Evolutionary conservation across 73 alveolate genomes (phyloP).

Genomic region (Urostyla sp.): DNA sequence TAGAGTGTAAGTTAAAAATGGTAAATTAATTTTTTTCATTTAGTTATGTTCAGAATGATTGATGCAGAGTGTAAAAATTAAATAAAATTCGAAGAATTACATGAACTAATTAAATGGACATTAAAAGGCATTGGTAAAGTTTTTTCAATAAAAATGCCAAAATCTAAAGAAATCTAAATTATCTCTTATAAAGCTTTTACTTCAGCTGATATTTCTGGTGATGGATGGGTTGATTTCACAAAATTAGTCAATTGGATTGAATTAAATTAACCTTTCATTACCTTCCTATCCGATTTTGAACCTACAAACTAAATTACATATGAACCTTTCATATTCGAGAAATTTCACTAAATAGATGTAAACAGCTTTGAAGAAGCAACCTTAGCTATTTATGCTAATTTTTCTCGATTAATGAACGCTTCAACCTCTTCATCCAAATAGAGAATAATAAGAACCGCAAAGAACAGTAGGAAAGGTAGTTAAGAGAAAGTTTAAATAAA

Average conservation of each 20-base stretch:
- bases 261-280: conserved; percentile 8
- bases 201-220: conserved; percentile 42
- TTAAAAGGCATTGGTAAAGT: conserved; percentile 43
- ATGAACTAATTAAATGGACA: conserved; percentile 50
- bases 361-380: conserved; percentile 17
- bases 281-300: conserved; percentile 20
- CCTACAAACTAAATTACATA: conserved; percentile 4
- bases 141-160: conserved; percentile 17
- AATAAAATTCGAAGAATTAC: conserved; percentile 41
- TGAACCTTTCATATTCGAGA: not conserved
- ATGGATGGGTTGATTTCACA: conserved; percentile 13
- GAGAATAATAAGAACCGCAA: not conserved
- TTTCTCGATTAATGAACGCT: conserved; percentile 9
- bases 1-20: conserved; percentile 20
- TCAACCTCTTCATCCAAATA: not conserved
- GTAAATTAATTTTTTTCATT: not conserved
- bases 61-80: conserved; percentile 38
- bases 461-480: not conserved
- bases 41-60: conserved; percentile 35
- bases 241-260: conserved; percentile 43
- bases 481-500: no score
- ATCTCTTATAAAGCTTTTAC: conserved; percentile 41
- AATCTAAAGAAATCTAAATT: conserved; percentile 33
- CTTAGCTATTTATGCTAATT: not conserved
- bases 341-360: conserved; percentile 14